Conservation (phyloP, 106 monocot species). For the Ottelia alismoides region DNA sequence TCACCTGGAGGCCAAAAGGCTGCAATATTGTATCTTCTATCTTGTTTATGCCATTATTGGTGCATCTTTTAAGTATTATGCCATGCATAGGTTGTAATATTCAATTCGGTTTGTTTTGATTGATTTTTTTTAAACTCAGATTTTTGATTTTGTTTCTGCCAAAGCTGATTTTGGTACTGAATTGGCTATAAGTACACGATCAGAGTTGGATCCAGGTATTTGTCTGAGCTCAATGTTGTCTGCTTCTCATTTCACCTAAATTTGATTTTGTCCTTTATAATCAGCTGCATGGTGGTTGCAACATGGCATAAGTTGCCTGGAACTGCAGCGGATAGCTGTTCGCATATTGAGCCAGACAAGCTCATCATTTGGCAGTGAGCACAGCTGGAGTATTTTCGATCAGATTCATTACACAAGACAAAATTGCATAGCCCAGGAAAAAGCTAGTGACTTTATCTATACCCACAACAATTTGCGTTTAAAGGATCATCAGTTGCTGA, state of each 20-base stretch:
- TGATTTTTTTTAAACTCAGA: too few relatives aligned
- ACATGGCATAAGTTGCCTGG: conserved; percentile 53
- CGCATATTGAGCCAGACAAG: conserved; percentile 51
- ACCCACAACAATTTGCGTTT: conserved; percentile 44
- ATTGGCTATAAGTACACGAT: conserved; percentile 42
- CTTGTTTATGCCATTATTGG: too few relatives aligned
- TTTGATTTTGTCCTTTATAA: not conserved
- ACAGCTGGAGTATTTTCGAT: conserved; percentile 24
- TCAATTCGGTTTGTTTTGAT: too few relatives aligned
- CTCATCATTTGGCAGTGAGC: conserved; percentile 25
- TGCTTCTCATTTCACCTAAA: not conserved
- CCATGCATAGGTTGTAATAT: too few relatives aligned
- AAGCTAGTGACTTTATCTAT: conserved; percentile 18
- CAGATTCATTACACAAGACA: conserved; percentile 14
- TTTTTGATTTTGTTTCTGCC: conserved; percentile 44
- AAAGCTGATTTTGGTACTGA: conserved; percentile 67
- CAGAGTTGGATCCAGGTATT: conserved; percentile 42
- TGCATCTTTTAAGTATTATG: too few relatives aligned
- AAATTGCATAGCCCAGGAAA: conserved; percentile 27
- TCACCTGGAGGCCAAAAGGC: too few relatives aligned
- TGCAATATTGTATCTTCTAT: too few relatives aligned
- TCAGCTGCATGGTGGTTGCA: conserved; percentile 62
- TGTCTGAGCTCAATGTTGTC: too few relatives aligned
- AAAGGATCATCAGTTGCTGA: conserved; percentile 23
- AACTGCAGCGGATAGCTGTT: conserved; percentile 40